Percentiles rank a stretch among this genome's conserved stretches.
These are phyloP conservation scores for Henckelia pumila DNA, from an alignment of 257 asterid species.

Conservation along the genomic window DNA sequence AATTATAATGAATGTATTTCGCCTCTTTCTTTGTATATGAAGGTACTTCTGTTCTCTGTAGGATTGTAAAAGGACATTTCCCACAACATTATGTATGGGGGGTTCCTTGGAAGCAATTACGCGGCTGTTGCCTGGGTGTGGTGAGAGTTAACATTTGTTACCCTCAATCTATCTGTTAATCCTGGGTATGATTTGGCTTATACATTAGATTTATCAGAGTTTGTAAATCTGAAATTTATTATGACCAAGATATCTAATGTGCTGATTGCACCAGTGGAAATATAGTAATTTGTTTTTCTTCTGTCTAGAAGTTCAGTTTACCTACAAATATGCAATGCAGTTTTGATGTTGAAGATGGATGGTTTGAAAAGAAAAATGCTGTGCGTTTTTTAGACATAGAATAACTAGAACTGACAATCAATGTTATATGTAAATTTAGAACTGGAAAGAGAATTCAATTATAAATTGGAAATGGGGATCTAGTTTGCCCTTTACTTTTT, in stretches of 20 bases:
- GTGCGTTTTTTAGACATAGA: slow-evolving; percentile 6
- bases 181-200: slow-evolving; percentile 4
- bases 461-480: background rate
- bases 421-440: background rate
- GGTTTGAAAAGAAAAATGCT: background rate
- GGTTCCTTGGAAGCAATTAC: slow-evolving; percentile 85
- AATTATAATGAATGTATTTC: background rate
- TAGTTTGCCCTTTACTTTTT: background rate
- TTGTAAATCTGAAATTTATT: slow-evolving; percentile 1
- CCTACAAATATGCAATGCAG: background rate
- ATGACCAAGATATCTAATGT: slow-evolving; percentile 9
- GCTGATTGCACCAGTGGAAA: background rate
- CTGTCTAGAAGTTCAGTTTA: background rate
- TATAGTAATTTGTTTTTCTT: background rate
- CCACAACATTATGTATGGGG: slow-evolving; percentile 79
- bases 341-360: background rate
- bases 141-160: slow-evolving; percentile 48
- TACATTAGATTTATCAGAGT: slow-evolving; percentile 5
- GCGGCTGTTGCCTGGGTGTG: slow-evolving; percentile 75
- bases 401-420: slow-evolving; percentile 7
- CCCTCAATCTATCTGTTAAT: slow-evolving; percentile 13
- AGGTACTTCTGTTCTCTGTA: slow-evolving; percentile 30
- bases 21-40: slow-evolving; percentile 4
- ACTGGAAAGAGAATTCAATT: background rate
- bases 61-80: slow-evolving; percentile 90